Conservation (phyloP, 306 rosid species). For the Betula pendula region DNA sequence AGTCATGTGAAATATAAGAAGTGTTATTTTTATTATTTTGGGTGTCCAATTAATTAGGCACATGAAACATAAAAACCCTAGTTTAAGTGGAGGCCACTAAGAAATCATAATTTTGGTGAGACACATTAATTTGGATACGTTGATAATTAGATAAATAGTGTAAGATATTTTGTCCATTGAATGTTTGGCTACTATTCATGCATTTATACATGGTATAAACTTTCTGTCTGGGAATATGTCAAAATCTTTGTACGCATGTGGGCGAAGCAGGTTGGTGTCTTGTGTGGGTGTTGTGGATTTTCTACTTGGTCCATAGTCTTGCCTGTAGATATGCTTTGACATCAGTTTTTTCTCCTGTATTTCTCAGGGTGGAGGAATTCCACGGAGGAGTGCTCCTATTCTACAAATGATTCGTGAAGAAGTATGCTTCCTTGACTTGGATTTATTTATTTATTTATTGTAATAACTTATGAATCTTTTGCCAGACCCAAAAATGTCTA, state of each 20-base stretch:
- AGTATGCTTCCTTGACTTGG: conserved; percentile 47
- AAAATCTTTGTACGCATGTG: neutral
- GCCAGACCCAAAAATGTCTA: neutral
- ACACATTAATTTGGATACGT: too few relatives aligned
- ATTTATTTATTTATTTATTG: neutral
- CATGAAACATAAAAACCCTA: too few relatives aligned
- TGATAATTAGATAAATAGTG: too few relatives aligned
- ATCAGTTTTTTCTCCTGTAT: conserved; percentile 23
- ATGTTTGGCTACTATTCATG: neutral
- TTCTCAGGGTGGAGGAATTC: conserved; percentile 86
- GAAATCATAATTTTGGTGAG: too few relatives aligned
- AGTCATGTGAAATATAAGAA: too few relatives aligned
- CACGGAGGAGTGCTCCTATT: conserved; percentile 87
- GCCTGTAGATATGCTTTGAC: conserved; percentile 3
- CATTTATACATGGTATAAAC: neutral
- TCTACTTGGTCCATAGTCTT: neutral
- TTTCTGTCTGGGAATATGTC: neutral
- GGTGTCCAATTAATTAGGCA: too few relatives aligned
- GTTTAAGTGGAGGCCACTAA: too few relatives aligned
- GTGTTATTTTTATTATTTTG: too few relatives aligned
- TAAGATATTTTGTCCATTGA: too few relatives aligned
- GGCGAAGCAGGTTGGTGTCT: neutral
- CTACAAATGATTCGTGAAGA: conserved; percentile 84
- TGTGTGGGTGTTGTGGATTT: neutral
- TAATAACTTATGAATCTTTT: neutral